Evolutionary conservation across 2,329 filamentous ascomycete genomes (phyloP).

Genomic region (Shiraia bambusicola): DNA sequence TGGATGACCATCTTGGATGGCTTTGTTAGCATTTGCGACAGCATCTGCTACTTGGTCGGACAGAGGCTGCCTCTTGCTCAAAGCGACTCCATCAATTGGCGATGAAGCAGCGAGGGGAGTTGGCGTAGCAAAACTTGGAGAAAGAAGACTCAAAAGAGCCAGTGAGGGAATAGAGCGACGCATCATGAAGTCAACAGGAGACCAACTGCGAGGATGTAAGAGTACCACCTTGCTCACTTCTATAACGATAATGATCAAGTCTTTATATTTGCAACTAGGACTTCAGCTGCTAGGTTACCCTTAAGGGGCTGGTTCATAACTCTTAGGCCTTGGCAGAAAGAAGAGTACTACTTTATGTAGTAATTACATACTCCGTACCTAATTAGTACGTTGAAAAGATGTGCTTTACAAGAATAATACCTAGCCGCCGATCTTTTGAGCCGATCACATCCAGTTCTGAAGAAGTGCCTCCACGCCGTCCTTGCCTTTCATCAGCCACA

Average conservation of each 20-base stretch:
- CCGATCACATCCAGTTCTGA: no score
- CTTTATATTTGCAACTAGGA: no score
- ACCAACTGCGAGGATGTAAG: neutral
- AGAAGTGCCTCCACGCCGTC: no score
- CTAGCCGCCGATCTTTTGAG: no score
- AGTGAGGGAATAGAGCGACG: neutral
- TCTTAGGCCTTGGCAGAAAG: no score
- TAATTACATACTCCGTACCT: no score
- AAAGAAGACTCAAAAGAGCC: constrained; percentile 2
- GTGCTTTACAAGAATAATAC: no score
- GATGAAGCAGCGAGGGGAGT: constrained; percentile 7
- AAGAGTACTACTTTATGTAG: no score
- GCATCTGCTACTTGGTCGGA: constrained; percentile 8
- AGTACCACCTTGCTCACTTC: neutral
- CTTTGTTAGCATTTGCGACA: constrained; percentile 14
- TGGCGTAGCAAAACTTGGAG: constrained; percentile 5
- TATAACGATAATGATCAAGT: neutral
- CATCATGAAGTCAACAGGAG: neutral
- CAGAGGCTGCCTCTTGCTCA: constrained; percentile 19
- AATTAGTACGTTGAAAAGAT: no score
- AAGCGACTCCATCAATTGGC: constrained; percentile 4
- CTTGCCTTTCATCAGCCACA: no score
- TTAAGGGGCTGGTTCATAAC: no score
- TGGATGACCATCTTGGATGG: constrained; percentile 16
- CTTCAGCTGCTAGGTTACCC: no score